phyloP scores from a whole-genome alignment of 108 stramenopile genomes.

The Nitzschia palea region DNA sequence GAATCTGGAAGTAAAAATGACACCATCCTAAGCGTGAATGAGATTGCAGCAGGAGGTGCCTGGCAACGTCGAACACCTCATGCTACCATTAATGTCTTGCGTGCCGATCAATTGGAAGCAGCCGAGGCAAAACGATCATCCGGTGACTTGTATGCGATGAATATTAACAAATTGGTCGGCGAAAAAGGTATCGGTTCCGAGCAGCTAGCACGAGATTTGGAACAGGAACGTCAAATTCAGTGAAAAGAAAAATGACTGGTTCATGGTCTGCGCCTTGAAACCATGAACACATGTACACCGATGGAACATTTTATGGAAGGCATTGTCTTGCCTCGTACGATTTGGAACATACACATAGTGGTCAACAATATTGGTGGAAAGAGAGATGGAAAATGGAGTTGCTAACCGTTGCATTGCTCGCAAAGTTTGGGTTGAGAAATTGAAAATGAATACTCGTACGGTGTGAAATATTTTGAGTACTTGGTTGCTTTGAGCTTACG shows the following conservation, averaged over 20 bases:
- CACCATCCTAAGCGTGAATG: slow-evolving; percentile 30
- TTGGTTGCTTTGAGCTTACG: too few relatives aligned
- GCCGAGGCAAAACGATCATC: slow-evolving; percentile 65
- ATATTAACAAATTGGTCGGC: slow-evolving; percentile 52
- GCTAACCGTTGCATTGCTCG: too few relatives aligned
- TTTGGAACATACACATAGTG: background rate
- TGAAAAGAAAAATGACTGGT: too few relatives aligned
- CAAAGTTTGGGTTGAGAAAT: too few relatives aligned
- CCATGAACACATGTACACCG: too few relatives aligned
- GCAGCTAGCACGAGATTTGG: slow-evolving; percentile 54
- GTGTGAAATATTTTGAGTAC: too few relatives aligned
- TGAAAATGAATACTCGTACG: too few relatives aligned
- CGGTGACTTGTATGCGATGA: slow-evolving; percentile 57
- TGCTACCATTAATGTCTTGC: slow-evolving; percentile 78
- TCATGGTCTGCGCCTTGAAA: too few relatives aligned
- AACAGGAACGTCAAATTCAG: slow-evolving; percentile 46
- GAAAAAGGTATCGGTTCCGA: slow-evolving; percentile 51
- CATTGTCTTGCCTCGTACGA: too few relatives aligned
- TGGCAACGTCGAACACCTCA: slow-evolving; percentile 83
- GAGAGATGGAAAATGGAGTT: background rate
- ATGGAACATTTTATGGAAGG: too few relatives aligned
- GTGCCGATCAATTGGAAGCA: slow-evolving; percentile 76
- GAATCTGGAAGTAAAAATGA: background rate
- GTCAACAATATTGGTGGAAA: background rate
- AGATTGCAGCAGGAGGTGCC: slow-evolving; percentile 82